Evolutionary conservation across 306 rosid genomes (phyloP), one percentile per base, ranked within the genome.

Genomic region (Sechiopsis laciniata): DNA sequence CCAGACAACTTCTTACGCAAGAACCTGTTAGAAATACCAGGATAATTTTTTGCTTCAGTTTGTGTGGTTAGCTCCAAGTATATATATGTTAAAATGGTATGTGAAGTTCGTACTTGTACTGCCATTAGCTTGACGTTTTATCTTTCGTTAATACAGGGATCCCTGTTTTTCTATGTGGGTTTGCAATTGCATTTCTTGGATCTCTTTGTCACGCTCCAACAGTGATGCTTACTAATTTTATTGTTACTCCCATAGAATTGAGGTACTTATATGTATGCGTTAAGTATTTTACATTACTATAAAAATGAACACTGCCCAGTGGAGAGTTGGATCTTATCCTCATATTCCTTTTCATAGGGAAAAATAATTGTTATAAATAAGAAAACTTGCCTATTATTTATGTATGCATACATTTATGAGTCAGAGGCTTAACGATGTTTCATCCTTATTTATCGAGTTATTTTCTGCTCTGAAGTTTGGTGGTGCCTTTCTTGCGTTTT

Each of bases 171-270:
- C 88, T 89, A 19, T 87, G 91, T 4, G 98, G 89, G 71, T 29
- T 89, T 75, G 88, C 85, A 35, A 87, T 94, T 81, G 93, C 95
- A 59, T 79, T 83, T 75, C 95, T 90, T 74, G 75, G 94, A 66
- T 82, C 88, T 48, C 76, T 5, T 70, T 90, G 97, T 78, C 90
- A 94, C 85, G 91, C 97, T 78, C 96, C 98, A 2, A 90, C 90
- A 70, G 82, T 86, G 78, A 90, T 94, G 97, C 84, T 90, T 51
- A 77, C 94, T 1, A 94, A 94, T 86, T 87, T 89, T n/a, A 74
- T 89, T 65, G 97, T 96, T 42, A 90, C 98, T 59, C 98, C 98
- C 9, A 75, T 90, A 61, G 98, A 94, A 81, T 79, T 94, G 78
- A 93, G 98, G 98, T 93, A 82, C 74, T 74, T 48, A 10, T 11